A percentile compares a stretch with the other conserved stretches of the same genome.
phyloP scores from a whole-genome alignment of 176 grass and related monocot species.

The Avena sativa region DNA sequence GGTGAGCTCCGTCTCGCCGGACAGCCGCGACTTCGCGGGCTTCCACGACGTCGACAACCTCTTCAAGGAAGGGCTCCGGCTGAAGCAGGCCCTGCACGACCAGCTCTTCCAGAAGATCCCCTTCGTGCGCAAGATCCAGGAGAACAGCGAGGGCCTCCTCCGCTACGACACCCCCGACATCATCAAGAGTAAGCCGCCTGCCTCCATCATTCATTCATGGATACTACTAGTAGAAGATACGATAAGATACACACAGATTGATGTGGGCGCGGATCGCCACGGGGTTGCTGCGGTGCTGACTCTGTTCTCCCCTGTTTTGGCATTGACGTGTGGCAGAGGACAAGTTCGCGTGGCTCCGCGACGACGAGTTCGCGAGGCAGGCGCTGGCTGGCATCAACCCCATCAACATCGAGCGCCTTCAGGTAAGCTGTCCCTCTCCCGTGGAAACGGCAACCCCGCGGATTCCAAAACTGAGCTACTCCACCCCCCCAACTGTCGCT shows the following conservation, averaged over 20 bases:
- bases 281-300: conserved; percentile 23
- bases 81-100: conserved; percentile 89
- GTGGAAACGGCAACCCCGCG: conserved; percentile 14
- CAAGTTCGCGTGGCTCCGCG: conserved; percentile 98
- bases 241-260: conserved; percentile 8
- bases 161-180: conserved; percentile 94
- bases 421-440: conserved; percentile 57
- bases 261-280: background rate
- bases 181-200: conserved; percentile 68
- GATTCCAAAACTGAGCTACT: background rate
- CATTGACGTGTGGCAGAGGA: conserved; percentile 63
- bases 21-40: conserved; percentile 75
- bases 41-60: conserved; percentile 99
- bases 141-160: conserved; percentile 79
- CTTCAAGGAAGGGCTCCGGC: conserved; percentile 92
- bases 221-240: background rate
- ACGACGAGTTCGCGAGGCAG: conserved; percentile 95
- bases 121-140: conserved; percentile 73
- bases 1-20: conserved; percentile 61
- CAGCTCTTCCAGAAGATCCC: conserved; percentile 90
- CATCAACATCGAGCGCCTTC: conserved; percentile 81
- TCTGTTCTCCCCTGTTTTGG: background rate
- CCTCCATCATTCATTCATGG: background rate
- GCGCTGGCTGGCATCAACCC: conserved; percentile 91
- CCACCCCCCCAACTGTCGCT: background rate